Conservation (phyloP, 331 rosid genomes). For the Rhamnella rubrinervis region DNA sequence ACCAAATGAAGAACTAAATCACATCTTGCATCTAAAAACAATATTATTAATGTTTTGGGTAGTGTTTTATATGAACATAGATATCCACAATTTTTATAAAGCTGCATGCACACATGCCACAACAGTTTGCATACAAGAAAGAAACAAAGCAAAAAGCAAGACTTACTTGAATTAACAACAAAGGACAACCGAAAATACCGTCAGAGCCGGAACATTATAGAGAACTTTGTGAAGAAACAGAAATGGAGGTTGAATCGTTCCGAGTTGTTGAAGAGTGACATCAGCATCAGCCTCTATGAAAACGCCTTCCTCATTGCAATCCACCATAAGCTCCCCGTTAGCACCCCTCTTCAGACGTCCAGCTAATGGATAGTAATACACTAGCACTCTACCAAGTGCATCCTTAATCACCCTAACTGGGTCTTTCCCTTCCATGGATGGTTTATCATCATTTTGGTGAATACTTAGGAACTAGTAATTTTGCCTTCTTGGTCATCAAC, state of each 20-base stretch:
- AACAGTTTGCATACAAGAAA: no score
- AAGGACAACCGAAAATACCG: slow-evolving; percentile 30
- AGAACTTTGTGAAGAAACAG: slow-evolving; percentile 28
- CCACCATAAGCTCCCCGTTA: slow-evolving; percentile 34
- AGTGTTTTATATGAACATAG: no score
- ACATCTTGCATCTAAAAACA: no score
- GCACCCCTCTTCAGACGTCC: slow-evolving; percentile 38
- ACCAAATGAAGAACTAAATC: no score
- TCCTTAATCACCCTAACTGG: slow-evolving; percentile 7
- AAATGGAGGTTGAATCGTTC: slow-evolving; percentile 28
- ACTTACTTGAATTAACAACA: slow-evolving; percentile 38
- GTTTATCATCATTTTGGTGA: no score
- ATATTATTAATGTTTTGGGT: no score
- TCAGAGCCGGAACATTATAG: slow-evolving; percentile 22
- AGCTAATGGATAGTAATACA: slow-evolving; percentile 44
- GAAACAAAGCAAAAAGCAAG: no score
- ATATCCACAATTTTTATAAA: no score
- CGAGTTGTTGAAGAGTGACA: slow-evolving; percentile 20
- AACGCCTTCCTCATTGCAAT: slow-evolving; percentile 44
- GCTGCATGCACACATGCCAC: no score
- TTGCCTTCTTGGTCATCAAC: no score
- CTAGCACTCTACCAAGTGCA: slow-evolving; percentile 29
- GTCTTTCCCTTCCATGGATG: background rate
- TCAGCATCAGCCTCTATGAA: slow-evolving; percentile 42
- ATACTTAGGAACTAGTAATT: no score